Conservation (phyloP, 257 asterid species). For the Ajuga chamaepitys region DNA sequence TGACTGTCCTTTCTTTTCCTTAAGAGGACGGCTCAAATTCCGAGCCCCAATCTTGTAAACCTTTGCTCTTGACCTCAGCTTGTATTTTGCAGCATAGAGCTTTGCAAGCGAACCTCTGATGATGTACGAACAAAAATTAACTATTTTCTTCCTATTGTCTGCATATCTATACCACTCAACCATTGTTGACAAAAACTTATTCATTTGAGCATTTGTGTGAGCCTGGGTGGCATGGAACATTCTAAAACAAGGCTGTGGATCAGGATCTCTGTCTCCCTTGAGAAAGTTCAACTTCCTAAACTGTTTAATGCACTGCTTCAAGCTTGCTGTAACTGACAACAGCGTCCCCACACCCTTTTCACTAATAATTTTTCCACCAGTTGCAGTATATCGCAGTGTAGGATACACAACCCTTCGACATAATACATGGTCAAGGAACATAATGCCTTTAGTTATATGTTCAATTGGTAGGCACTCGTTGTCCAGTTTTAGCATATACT, state of each 20-base stretch:
- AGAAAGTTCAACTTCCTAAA: conserved; percentile 73
- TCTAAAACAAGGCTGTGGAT: conserved; percentile 96
- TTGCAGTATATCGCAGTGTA: conserved; percentile 86
- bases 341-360: conserved; percentile 95
- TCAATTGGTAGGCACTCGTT: conserved; percentile 89
- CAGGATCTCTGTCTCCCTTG: conserved; percentile 96
- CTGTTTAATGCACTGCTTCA: conserved; percentile 86
- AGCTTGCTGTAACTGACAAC: conserved; percentile 90
- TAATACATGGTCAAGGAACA: conserved; percentile 95
- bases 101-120: conserved; percentile 95
- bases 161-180: conserved; percentile 99
- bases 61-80: conserved; percentile 91
- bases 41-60: conserved; percentile 87
- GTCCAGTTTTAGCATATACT: conserved; percentile 83
- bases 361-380: conserved; percentile 95
- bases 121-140: conserved; percentile 87
- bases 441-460: conserved; percentile 92
- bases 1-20: conserved; percentile 91
- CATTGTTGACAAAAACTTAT: conserved; percentile 73
- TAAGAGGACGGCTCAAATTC: conserved; percentile 78
- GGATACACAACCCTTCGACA: conserved; percentile 96
- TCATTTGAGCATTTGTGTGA: conserved; percentile 98
- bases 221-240: conserved; percentile 99
- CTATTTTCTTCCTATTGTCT: conserved; percentile 89
- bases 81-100: conserved; percentile 96